These are phyloP conservation scores for Mycena crocata DNA, from an alignment of 768 basidiomycete genomes.

Conservation along the genomic window DNA sequence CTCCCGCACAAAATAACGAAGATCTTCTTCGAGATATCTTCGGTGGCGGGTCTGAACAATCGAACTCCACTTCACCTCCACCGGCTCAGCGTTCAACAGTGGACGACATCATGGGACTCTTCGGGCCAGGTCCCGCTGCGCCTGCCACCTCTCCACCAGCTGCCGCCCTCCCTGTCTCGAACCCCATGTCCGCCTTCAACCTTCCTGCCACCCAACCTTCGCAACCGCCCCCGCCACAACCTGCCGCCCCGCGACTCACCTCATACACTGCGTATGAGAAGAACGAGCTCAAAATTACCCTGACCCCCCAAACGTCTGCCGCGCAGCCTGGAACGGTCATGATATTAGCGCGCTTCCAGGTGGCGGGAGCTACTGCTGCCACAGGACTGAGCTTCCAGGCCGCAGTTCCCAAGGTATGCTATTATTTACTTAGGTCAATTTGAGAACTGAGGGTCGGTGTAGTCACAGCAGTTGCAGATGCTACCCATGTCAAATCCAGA, in stretches of 20 bases:
- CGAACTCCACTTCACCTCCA: conserved; percentile 51
- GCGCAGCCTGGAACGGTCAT: conserved; percentile 90
- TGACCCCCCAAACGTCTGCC: conserved; percentile 88
- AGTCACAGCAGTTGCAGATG: conserved; percentile 99
- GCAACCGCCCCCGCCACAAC: conserved; percentile 48
- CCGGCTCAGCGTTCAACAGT: conserved; percentile 70
- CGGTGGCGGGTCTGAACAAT: conserved; percentile 58
- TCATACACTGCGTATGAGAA: conserved; percentile 92
- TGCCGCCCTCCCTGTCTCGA: conserved; percentile 46
- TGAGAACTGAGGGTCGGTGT: conserved; percentile 20
- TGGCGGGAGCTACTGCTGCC: conserved; percentile 63
- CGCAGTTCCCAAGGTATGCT: conserved; percentile 89
- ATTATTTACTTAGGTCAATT: conserved; percentile 11
- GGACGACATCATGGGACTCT: conserved; percentile 93
- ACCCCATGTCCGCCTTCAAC: conserved; percentile 51
- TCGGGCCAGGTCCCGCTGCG: conserved; percentile 63
- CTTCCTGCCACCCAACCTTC: conserved; percentile 46
- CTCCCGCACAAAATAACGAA: conserved; percentile 72
- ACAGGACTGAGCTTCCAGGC: conserved; percentile 92
- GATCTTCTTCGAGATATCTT: conserved; percentile 95
- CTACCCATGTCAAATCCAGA: conserved; percentile 93
- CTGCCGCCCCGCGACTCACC: conserved; percentile 65
- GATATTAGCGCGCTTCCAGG: conserved; percentile 89
- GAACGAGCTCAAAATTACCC: conserved; percentile 87
- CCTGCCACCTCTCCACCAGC: conserved; percentile 49